These are phyloP conservation scores for Cladophialophora yegresii DNA, from an alignment of 2,329 filamentous ascomycete species.

Conservation along the genomic window DNA sequence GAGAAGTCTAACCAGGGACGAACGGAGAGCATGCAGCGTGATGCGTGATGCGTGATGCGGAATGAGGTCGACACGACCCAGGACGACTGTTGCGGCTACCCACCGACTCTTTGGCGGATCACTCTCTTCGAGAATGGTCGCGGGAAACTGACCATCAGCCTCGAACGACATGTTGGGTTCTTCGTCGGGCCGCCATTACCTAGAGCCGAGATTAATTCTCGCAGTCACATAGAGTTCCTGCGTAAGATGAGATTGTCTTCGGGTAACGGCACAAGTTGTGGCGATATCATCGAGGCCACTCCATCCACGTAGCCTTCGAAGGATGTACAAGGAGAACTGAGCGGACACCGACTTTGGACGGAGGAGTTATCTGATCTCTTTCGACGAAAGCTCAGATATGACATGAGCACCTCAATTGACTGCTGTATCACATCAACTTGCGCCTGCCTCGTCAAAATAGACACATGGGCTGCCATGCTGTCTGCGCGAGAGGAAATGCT, in stretches of 20 bases:
- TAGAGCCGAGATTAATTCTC: background rate
- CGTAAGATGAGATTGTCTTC: background rate
- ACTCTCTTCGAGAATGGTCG: background rate
- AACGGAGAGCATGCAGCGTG: background rate
- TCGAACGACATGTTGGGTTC: background rate
- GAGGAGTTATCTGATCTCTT: too few species aligned
- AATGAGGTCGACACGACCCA: background rate
- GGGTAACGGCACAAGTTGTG: background rate
- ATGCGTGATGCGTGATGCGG: background rate
- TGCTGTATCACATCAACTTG: background rate
- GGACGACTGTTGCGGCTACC: background rate
- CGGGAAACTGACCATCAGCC: background rate
- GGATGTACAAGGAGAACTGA: too few species aligned
- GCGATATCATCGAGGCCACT: too few species aligned
- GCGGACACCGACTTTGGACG: too few species aligned
- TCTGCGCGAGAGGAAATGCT: background rate
- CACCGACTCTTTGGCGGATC: background rate
- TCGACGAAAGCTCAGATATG: too few species aligned
- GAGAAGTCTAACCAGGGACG: background rate
- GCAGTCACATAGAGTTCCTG: background rate
- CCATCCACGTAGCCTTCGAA: too few species aligned
- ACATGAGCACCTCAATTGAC: background rate
- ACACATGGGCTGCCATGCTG: conserved; percentile 3
- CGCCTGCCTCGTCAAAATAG: background rate
- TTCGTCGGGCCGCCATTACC: background rate